Evolutionary conservation across 2,329 filamentous ascomycete genomes (phyloP).

Genomic region (Iodosphaeria phyllophila): DNA sequence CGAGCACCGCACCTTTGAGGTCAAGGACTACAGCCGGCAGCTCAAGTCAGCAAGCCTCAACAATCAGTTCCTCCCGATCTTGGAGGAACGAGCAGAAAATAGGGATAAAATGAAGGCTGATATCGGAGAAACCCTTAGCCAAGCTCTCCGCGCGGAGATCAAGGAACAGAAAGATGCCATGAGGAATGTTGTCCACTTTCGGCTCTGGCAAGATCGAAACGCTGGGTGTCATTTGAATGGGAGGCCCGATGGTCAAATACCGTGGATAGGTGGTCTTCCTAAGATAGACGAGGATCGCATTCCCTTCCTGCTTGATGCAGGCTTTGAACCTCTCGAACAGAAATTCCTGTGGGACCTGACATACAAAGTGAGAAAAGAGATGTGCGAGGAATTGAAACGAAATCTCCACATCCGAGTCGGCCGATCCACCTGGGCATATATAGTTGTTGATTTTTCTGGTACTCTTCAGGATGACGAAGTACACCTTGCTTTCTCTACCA

Average conservation of each 20-base stretch:
- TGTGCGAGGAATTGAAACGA: conserved; percentile 31
- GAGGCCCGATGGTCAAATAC: conserved; percentile 17
- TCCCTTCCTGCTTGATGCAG: conserved; percentile 34
- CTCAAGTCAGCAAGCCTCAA: conserved; percentile 39
- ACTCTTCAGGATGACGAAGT: conserved; percentile 46
- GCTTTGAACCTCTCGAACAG: conserved; percentile 33
- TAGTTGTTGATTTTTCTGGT: conserved; percentile 48
- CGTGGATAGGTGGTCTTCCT: conserved; percentile 31
- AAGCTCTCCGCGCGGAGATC: conserved; percentile 32
- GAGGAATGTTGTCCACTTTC: conserved; percentile 26
- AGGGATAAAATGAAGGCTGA: conserved; percentile 21
- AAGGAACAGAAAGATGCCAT: conserved; percentile 31
- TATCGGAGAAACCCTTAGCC: conserved; percentile 28
- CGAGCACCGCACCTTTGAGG: conserved; percentile 45
- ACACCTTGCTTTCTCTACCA: conserved; percentile 47
- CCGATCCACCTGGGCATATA: conserved; percentile 42
- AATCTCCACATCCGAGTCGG: conserved; percentile 42
- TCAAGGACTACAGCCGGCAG: conserved; percentile 28
- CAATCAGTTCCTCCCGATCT: conserved; percentile 47
- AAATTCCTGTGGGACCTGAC: conserved; percentile 28
- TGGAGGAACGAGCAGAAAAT: conserved; percentile 38
- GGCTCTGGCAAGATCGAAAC: conserved; percentile 31
- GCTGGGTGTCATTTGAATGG: conserved; percentile 8
- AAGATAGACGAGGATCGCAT: conserved; percentile 28
- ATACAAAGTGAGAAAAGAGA: conserved; percentile 25